These are phyloP conservation scores for Epichloe baconii DNA, from an alignment of 2,329 filamentous ascomycete species.

Conservation along the genomic window DNA sequence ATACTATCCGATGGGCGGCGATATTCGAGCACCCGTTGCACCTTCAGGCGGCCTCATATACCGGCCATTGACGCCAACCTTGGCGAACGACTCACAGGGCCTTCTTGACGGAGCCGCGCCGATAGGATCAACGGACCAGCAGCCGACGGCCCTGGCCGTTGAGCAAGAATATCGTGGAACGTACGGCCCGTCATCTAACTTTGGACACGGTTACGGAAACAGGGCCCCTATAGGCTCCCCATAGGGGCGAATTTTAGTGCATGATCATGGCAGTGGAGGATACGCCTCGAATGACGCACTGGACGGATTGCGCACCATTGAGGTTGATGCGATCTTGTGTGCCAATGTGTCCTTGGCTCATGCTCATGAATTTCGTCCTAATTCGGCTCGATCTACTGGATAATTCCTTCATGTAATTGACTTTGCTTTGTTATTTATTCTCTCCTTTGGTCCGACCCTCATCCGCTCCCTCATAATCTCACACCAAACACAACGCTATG, in stretches of 20 bases:
- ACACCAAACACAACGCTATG: background rate
- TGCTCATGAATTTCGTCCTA: background rate
- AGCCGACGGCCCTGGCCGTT: background rate
- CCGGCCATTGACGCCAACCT: conserved; percentile 25
- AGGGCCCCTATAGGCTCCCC: too few species aligned
- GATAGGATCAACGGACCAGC: conserved; percentile 16
- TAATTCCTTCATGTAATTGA: background rate
- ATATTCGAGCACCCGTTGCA: conserved; percentile 10
- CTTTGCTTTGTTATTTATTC: background rate
- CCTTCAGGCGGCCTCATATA: conserved; percentile 17
- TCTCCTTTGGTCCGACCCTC: background rate
- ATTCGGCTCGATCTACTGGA: background rate
- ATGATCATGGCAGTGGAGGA: background rate
- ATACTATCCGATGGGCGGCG: conserved; percentile 15
- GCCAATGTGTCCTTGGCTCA: background rate
- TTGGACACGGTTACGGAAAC: conserved; percentile 7
- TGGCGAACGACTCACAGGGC: conserved; percentile 21
- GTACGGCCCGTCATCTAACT: conserved; percentile 9
- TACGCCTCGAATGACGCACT: background rate
- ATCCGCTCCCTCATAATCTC: background rate
- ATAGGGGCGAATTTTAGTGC: background rate
- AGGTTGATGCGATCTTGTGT: background rate
- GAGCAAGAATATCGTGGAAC: conserved; percentile 6
- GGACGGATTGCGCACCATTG: background rate
- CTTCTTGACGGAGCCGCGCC: conserved; percentile 29